Evolutionary conservation across 1,284 basidiomycete species (phyloP), one percentile per base, ranked within the genome.

Genomic region (Cryptococcus amylolentus): DNA sequence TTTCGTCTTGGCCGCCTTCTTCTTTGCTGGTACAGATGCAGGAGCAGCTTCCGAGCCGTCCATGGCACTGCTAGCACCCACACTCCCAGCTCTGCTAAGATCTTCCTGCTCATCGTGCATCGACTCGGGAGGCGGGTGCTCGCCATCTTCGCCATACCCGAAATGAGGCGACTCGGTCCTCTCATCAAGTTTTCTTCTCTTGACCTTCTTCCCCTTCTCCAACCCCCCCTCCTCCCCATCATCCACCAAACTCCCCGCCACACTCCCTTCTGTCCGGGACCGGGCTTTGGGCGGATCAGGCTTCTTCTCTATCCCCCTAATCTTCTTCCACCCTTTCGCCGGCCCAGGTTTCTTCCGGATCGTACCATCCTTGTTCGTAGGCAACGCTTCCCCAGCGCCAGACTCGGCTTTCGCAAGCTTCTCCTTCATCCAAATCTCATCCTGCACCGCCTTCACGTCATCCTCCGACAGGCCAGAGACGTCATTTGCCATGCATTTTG

Each of bases 271-370:
- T 14, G 13, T 28, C 18, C 45, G 67, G 62, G 23, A 61, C 68
- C 18, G 60, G 61, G 4, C 65, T 44, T 58, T 58, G 31, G 52
- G 55, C 10, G 39, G 41, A 14, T 49, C 58, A 50, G 14, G 52
- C 49, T 45, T 56, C 42, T 41, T 61, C 58, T 60, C 55, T 44
- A 54, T 56, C 51, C 62, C 61, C 57, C 64, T 62, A 27, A 65
- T 54, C 43, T 64, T 63, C 61, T n/a, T 42, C 68, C 72, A 74
- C 7, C 76, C 76, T 54, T 78, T 78, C 3, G 73, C 69, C 0
- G 75, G 76, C 16, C 76, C 75, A 23, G 76, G 75, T 57, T 78
- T 78, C 60, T 70, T 70, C 42, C 76, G 65, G 23, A 72, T 59
- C 35, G 70, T 71, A 20, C 76, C 76, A 57, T 78, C 76, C 60